Percentiles rank a stretch among this genome's conserved stretches.
Conservation (phyloP, 805 yeast species). For the Hagleromyces aurorensis region DNA sequence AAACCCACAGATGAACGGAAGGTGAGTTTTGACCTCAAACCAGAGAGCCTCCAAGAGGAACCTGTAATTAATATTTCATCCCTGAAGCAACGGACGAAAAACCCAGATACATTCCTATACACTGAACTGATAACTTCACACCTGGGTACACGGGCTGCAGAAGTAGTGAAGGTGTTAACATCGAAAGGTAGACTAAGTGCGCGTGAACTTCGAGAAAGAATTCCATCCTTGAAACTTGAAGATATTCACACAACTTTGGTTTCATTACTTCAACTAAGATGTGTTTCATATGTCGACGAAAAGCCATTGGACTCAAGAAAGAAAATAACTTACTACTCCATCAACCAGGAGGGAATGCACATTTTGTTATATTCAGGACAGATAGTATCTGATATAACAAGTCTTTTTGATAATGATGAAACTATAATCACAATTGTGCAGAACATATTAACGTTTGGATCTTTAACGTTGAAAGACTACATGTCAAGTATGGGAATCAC, state of each 20-base stretch:
- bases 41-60: no score
- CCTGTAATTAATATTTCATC: conserved; percentile 17
- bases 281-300: conserved; percentile 61
- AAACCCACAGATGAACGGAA: not conserved
- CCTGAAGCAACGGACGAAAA: conserved; percentile 42
- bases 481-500: conserved; percentile 27
- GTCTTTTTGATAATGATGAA: conserved; percentile 22
- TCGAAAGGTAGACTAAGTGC: conserved; percentile 61
- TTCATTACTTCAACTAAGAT: conserved; percentile 68
- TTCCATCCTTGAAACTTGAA: conserved; percentile 39
- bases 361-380: conserved; percentile 70
- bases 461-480: conserved; percentile 50
- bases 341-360: conserved; percentile 57
- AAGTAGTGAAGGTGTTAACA: conserved; percentile 50
- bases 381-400: conserved; percentile 47
- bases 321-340: conserved; percentile 42
- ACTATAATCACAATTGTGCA: conserved; percentile 45
- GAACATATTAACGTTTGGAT: conserved; percentile 63
- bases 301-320: conserved; percentile 19
- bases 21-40: no score
- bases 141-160: conserved; percentile 69
- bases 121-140: conserved; percentile 44
- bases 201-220: conserved; percentile 40
- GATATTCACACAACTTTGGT: conserved; percentile 61
- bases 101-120: conserved; percentile 54